Conservation (phyloP, 2,329 filamentous ascomycete genomes). For the Verticillium nonalfalfae region DNA sequence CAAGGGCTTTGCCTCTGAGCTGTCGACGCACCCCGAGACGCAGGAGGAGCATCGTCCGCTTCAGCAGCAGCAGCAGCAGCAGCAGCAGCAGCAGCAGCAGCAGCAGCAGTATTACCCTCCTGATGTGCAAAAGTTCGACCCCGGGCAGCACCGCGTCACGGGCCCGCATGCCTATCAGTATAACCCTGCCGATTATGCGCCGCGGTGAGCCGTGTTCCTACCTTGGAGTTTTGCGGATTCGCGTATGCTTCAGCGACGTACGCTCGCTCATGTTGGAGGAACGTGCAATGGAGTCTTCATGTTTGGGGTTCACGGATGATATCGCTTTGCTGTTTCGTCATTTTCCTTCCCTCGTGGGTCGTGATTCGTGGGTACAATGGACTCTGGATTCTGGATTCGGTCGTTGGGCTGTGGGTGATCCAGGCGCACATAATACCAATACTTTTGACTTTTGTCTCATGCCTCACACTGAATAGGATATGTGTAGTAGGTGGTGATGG, state of each 20-base stretch:
- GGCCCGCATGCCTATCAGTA: constrained; percentile 17
- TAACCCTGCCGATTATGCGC: constrained; percentile 32
- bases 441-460: background rate
- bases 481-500: too few relatives aligned
- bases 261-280: too few relatives aligned
- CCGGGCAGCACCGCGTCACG: constrained; percentile 7
- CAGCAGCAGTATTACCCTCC: background rate
- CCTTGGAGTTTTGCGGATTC: too few relatives aligned
- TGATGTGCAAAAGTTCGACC: constrained; percentile 6
- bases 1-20: constrained; percentile 33
- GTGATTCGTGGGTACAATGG: background rate
- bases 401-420: too few relatives aligned
- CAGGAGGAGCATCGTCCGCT: constrained; percentile 31
- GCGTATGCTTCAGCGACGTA: background rate
- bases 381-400: background rate
- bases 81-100: constrained; percentile 6
- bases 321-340: background rate
- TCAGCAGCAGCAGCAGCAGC: constrained; percentile 3
- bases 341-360: background rate
- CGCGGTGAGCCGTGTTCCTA: constrained; percentile 3
- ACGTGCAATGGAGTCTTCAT: background rate
- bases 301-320: constrained; percentile 4
- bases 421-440: background rate
- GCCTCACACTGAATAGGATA: too few relatives aligned
- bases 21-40: constrained; percentile 41